These are phyloP conservation scores for Aureobasidium sp. DNA, from an alignment of 2,329 filamentous ascomycete genomes.

Conservation along the genomic window DNA sequence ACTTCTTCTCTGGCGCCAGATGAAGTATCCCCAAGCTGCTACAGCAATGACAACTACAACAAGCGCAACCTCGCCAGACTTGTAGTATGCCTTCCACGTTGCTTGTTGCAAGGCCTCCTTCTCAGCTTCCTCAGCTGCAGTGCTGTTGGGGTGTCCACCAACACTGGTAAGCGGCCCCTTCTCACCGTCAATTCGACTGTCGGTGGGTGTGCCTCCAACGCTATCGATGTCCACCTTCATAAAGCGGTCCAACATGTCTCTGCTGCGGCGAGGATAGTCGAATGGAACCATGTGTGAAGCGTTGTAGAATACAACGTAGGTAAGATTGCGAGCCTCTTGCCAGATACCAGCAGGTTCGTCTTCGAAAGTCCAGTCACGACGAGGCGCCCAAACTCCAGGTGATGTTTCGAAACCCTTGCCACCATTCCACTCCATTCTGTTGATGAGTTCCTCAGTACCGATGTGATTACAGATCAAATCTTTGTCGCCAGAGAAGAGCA, in stretches of 20 bases:
- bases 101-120: conserved; percentile 68
- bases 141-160: conserved; percentile 62
- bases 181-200: conserved; percentile 78
- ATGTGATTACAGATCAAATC: conserved; percentile 97
- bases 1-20: conserved; percentile 48
- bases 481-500: conserved; percentile 87
- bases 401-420: conserved; percentile 84
- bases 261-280: conserved; percentile 73
- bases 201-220: conserved; percentile 71
- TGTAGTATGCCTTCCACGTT: conserved; percentile 81
- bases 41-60: conserved; percentile 71
- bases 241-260: conserved; percentile 97
- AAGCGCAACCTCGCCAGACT: conserved; percentile 77
- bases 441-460: conserved; percentile 84
- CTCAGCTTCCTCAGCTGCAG: conserved; percentile 52
- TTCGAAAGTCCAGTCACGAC: conserved; percentile 89
- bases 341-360: conserved; percentile 81
- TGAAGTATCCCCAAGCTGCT: conserved; percentile 62
- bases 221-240: conserved; percentile 84
- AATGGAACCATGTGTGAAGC: conserved; percentile 98
- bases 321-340: conserved; percentile 89
- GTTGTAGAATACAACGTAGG: conserved; percentile 93
- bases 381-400: conserved; percentile 83
- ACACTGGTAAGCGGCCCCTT: conserved; percentile 71
- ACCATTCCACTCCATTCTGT: conserved; percentile 84